Percentiles rank a stretch among this genome's conserved stretches.
These are phyloP conservation scores for Paracamarosporium sp. DNA, from an alignment of 2,329 filamentous ascomycete genomes.

Conservation along the genomic window DNA sequence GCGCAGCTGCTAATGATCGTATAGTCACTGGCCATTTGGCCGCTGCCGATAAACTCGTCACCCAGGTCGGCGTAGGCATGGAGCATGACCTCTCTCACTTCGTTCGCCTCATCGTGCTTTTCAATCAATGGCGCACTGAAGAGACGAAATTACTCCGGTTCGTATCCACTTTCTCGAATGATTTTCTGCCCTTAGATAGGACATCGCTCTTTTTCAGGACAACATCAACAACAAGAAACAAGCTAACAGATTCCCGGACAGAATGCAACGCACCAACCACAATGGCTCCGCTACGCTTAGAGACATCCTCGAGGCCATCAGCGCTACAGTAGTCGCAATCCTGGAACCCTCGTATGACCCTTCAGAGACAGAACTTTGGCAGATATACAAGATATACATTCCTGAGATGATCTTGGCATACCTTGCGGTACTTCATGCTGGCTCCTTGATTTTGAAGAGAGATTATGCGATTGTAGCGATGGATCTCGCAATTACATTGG, in stretches of 20 bases:
- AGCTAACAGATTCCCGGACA: background rate
- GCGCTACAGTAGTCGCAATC: conserved; percentile 41
- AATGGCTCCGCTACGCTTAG: conserved; percentile 40
- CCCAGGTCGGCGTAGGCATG: conserved; percentile 57
- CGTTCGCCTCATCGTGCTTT: conserved; percentile 50
- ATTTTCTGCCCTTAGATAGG: conserved; percentile 1
- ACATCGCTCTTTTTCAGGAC: too few species aligned
- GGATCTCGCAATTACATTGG: conserved; percentile 80
- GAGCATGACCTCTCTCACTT: conserved; percentile 55
- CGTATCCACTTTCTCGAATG: conserved; percentile 10
- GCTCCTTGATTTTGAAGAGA: conserved; percentile 75
- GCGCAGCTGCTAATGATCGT: background rate
- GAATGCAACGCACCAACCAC: conserved; percentile 17
- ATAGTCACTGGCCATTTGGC: conserved; percentile 57
- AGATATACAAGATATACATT: conserved; percentile 78
- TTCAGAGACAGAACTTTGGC: conserved; percentile 62
- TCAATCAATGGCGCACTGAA: conserved; percentile 51
- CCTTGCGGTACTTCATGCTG: conserved; percentile 79
- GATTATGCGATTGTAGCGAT: conserved; percentile 84
- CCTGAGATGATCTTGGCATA: conserved; percentile 88
- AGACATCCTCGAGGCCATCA: conserved; percentile 48
- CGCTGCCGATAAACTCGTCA: conserved; percentile 62
- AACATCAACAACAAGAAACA: conserved; percentile 12
- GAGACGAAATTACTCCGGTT: conserved; percentile 49
- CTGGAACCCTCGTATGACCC: conserved; percentile 9